phyloP scores from a whole-genome alignment of 768 basidiomycete species.

The Collybiopsis confluens region DNA sequence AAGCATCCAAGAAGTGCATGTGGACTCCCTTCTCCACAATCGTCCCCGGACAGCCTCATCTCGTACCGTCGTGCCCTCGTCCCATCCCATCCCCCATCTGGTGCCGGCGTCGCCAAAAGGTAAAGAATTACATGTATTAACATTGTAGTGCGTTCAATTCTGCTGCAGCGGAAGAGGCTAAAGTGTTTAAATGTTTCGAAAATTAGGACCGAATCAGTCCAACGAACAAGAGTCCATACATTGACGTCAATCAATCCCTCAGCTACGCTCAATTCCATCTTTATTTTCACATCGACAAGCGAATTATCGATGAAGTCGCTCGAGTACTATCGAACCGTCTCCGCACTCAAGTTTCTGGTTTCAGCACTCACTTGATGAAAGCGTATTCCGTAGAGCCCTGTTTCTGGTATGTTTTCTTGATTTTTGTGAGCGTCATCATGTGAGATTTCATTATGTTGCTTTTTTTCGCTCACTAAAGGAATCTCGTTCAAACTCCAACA shows the following conservation, averaged over 20 bases:
- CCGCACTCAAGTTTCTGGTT: constrained; percentile 99
- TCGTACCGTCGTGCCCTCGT: no score
- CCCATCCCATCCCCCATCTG: no score
- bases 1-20: no score
- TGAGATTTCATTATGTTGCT: no score
- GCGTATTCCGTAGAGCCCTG: constrained; percentile 97
- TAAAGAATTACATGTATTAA: no score
- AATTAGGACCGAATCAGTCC: constrained; percentile 96
- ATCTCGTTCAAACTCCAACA: constrained; percentile 99
- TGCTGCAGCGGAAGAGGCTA: background rate
- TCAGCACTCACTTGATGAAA: constrained; percentile 99
- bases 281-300: constrained; percentile 99
- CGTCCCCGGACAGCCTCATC: no score
- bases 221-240: constrained; percentile 75
- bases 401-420: constrained; percentile 57
- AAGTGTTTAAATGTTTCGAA: background rate
- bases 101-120: no score
- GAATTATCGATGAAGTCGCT: constrained; percentile 96
- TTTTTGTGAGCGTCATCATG: no score
- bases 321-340: constrained; percentile 97
- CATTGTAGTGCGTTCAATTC: constrained; percentile 14
- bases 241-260: background rate
- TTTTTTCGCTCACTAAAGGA: no score
- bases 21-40: no score
- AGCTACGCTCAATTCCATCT: constrained; percentile 99